Conservation (phyloP, 2,329 filamentous ascomycete species). For the Furcasterigmium furcatum region DNA sequence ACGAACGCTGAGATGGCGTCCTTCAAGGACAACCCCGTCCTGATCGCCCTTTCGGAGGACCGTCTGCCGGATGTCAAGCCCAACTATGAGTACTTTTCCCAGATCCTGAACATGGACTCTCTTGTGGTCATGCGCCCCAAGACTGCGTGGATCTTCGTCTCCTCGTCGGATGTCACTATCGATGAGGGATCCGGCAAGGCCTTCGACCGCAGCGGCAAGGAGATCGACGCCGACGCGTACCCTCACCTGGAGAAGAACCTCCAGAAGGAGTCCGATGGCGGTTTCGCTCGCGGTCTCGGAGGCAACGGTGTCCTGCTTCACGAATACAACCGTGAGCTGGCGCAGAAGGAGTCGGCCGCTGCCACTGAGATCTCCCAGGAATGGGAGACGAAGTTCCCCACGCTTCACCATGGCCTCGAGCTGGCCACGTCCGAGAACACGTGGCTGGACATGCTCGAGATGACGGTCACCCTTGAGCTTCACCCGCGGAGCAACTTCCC, state of each 20-base stretch:
- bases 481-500: conserved; percentile 56
- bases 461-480: conserved; percentile 58
- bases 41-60: conserved; percentile 56
- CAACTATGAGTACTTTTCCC: conserved; percentile 60
- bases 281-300: conserved; percentile 48
- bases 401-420: conserved; percentile 50
- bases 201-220: conserved; percentile 38
- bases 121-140: conserved; percentile 53
- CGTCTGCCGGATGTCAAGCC: conserved; percentile 55
- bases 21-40: conserved; percentile 63
- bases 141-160: conserved; percentile 57
- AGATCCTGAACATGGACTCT: conserved; percentile 51
- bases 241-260: conserved; percentile 55
- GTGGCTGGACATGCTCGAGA: conserved; percentile 57
- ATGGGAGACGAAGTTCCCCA: conserved; percentile 58
- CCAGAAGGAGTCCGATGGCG: conserved; percentile 39
- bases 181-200: conserved; percentile 35
- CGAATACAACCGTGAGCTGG: conserved; percentile 53
- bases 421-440: conserved; percentile 44
- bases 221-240: conserved; percentile 44
- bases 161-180: conserved; percentile 48
- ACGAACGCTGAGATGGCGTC: conserved; percentile 41
- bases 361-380: conserved; percentile 48
- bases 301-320: conserved; percentile 45
- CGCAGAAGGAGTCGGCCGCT: conserved; percentile 53